phyloP scores from a whole-genome alignment of 148 eudicot species.

The Rheum nobile region DNA sequence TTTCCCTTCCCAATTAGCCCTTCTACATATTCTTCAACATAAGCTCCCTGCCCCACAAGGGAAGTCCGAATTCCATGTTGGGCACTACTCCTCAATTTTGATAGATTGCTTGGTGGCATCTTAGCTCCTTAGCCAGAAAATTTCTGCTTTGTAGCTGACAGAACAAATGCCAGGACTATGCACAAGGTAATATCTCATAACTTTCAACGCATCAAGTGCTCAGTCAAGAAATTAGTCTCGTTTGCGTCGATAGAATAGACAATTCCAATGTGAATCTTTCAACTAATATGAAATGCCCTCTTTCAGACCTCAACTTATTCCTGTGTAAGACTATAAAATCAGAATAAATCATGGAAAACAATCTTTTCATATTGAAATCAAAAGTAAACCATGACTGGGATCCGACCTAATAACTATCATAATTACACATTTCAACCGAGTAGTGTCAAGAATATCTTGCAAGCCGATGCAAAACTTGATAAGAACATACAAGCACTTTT shows the following conservation, averaged over 20 bases:
- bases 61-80: slow-evolving; percentile 33
- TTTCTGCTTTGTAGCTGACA: slow-evolving; percentile 9
- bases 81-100: slow-evolving; percentile 29
- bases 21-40: slow-evolving; percentile 27
- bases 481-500: not conserved
- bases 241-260: not conserved
- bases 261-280: not conserved
- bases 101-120: slow-evolving; percentile 49
- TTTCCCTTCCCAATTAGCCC: slow-evolving; percentile 36
- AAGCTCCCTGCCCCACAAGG: slow-evolving; percentile 26
- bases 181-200: slow-evolving; percentile 28
- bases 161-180: slow-evolving; percentile 13
- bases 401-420: not conserved
- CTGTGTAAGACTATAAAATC: not conserved
- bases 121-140: slow-evolving; percentile 20
- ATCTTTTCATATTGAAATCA: not conserved
- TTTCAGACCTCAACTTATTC: not conserved
- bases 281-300: not conserved
- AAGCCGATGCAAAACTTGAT: not conserved
- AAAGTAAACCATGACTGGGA: not conserved
- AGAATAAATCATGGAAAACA: not conserved
- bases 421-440: not conserved
- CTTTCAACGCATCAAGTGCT: slow-evolving; percentile 6
- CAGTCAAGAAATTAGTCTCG: not conserved
- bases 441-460: not conserved